Evolutionary conservation across 2,329 filamentous ascomycete species (phyloP), one percentile per base, ranked within the genome.

Genomic region (Cercospora sesami): DNA sequence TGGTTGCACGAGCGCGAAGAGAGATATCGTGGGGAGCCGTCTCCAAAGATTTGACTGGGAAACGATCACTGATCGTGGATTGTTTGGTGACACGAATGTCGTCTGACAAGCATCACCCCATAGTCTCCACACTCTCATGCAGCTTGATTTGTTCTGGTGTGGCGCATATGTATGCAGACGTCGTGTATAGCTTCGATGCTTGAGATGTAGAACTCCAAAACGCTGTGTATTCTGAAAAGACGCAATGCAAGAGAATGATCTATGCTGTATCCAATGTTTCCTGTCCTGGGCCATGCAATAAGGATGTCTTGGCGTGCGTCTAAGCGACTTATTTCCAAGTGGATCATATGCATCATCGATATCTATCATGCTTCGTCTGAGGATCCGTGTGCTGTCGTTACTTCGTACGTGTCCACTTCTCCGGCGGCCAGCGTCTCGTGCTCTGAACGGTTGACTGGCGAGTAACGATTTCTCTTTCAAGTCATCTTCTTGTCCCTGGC

Each of bases 11-110:
- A 58, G 53, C 26, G 26, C 18, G 18, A 28, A 16, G 26, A 53
- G 30, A 31, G 53, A 58, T 58, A 58, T 58, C 28, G 53, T 21
- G 53, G 53, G 53, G 53, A 58, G 53, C 53, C 53, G 53, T 58
- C 26, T 18, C 31, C 45, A 58, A 16, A 5, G 9, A 12, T 53
- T 28, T 31, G 26, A 58, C 53, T 58, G 23, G 26, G 26, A 26
- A 16, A 58, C 31, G 53, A 58, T 30, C 14, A 16, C 23, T 58
- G 53, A 58, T 30, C 14, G n/a, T 58, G 53, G 14, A 14, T 26
- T 16, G 10, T 58, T n/a, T n/a, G 21, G 53, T 58, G 53, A 58
- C 26, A 30, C 53, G 53, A 58, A 30, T 30, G 14, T 28, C 53
- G 53, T 30, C 53, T 31, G 21, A 58, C 53, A 58, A 58, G 53